A percentile compares a stretch with the other conserved stretches of the same genome.
Conservation (phyloP, 768 basidiomycete species). For the Strobilomyces dryophilus region DNA sequence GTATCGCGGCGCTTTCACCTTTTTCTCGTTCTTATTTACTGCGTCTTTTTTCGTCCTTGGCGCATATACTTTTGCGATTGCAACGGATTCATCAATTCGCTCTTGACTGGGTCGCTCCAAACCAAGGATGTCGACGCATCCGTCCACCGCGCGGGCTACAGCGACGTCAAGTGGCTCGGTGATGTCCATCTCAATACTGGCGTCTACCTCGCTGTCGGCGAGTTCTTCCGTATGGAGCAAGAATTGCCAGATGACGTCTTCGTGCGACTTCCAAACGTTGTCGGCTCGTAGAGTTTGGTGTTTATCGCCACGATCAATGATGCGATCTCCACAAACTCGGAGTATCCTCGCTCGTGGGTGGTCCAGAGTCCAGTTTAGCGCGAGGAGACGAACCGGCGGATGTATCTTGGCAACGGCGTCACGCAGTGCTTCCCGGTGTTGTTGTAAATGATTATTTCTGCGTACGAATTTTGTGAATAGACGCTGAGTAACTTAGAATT, state of each 20-base stretch:
- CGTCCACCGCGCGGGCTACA: constrained; percentile 56
- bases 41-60: constrained; percentile 21
- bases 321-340: constrained; percentile 73
- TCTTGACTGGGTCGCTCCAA: constrained; percentile 51
- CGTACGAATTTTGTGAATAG: constrained; percentile 8
- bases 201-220: constrained; percentile 58
- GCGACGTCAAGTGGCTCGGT: constrained; percentile 51
- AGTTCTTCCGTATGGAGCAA: constrained; percentile 62
- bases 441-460: constrained; percentile 84
- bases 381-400: constrained; percentile 70
- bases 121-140: constrained; percentile 50
- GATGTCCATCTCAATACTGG: constrained; percentile 61
- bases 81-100: constrained; percentile 44
- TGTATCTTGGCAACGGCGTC: constrained; percentile 40
- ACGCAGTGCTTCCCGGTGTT: constrained; percentile 73
- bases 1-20: constrained; percentile 51
- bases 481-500: background rate
- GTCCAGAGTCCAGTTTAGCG: constrained; percentile 71
- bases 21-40: constrained; percentile 20
- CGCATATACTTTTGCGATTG: constrained; percentile 39
- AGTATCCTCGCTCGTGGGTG: constrained; percentile 58
- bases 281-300: constrained; percentile 81
- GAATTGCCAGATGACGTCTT: constrained; percentile 82
- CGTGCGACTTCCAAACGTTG: constrained; percentile 50
- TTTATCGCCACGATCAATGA: constrained; percentile 70